Percentiles rank a stretch among this genome's conserved stretches.
Conservation (phyloP, 352 stramenopile genomes). For the Pythium apleroticum region DNA sequence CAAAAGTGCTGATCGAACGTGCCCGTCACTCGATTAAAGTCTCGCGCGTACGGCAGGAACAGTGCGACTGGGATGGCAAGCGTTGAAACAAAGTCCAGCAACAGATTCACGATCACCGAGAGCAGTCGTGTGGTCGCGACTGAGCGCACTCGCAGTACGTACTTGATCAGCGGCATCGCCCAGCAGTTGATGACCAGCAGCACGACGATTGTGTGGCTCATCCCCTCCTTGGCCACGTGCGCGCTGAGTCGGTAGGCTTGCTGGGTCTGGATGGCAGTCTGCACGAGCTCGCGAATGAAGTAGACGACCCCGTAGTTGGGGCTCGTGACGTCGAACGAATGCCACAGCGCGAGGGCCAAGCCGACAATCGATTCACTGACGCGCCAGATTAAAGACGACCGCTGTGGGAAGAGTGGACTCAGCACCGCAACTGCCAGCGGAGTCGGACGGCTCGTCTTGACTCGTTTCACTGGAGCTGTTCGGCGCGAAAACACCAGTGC, state of each 20-base stretch:
- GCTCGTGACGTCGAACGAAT: conserved; percentile 16
- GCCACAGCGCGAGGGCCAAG: conserved; percentile 1
- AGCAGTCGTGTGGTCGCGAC: conserved; percentile 6
- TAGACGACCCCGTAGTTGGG: conserved; percentile 26
- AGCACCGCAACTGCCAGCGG: neutral
- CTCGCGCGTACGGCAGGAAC: conserved; percentile 24
- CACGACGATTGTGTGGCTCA: conserved; percentile 24
- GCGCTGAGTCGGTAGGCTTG: conserved; percentile 31
- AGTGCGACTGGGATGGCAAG: conserved; percentile 26
- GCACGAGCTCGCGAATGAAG: conserved; percentile 29
- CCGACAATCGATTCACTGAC: neutral
- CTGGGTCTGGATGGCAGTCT: conserved; percentile 27
- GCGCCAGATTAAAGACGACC: neutral
- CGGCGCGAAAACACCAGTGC: neutral
- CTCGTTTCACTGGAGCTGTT: neutral
- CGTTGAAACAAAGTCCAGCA: conserved; percentile 26
- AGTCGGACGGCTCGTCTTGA: neutral
- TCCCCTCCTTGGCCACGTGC: conserved; percentile 22
- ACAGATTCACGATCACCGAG: conserved; percentile 20
- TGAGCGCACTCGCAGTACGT: neutral
- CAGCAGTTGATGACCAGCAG: conserved; percentile 34
- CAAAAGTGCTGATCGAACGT: conserved; percentile 19
- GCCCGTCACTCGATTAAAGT: conserved; percentile 15
- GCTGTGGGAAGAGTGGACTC: neutral
- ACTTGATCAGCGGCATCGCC: conserved; percentile 26